Base-by-base conservation (phyloP, 257 asterid genomes). In the Plantago ovata region DNA sequence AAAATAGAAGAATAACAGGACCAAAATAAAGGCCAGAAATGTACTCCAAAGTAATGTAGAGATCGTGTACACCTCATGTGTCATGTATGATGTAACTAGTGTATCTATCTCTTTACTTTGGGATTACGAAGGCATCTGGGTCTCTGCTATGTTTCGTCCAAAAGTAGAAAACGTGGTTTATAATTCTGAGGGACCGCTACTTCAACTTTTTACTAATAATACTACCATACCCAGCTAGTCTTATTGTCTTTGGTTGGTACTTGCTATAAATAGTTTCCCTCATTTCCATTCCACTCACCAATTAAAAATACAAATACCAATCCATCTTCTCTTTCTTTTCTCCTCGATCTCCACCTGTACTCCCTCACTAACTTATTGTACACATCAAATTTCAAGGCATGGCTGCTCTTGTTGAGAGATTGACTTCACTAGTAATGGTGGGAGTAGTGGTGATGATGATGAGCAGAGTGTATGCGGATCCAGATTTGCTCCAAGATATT, bases 401-500 rank as follows among this genome's bases (percentile, higher is more conserved):
- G 56, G 38, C 38, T 10, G 15, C 36, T 47, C 13, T 18, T 10
- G 38, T 22, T 50, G 14, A 10, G 6, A 50, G 38, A 50, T 20
- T 22, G 56, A 32, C 21, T 2, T 23, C 23, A 50, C 7, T 45
- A 5, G 10, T 48, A 9, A 10, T 50, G 6, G 38, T 6, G n/a
- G n/a, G n/a, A n/a, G n/a, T n/a, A n/a, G 6, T 6, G 56, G 9
- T 12, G 16, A 22, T 16, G 28, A 53, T 55, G 60, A 38, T 69
- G 24, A 24, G 58, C 61, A 49, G 9, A 22, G 73, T 60, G 61
- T 72, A 39, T 43, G 91, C 83, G 0, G 91, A 83, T 73, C 83
- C 87, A 16, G 91, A 83, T 24, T 9, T 64, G 76, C 86, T 83
- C 70, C 91, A 83, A 64, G 87, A 80, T 66, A 33, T 80, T 40